phyloP scores from a whole-genome alignment of 345 rosid species.

The Eucalyptus brandiana region DNA sequence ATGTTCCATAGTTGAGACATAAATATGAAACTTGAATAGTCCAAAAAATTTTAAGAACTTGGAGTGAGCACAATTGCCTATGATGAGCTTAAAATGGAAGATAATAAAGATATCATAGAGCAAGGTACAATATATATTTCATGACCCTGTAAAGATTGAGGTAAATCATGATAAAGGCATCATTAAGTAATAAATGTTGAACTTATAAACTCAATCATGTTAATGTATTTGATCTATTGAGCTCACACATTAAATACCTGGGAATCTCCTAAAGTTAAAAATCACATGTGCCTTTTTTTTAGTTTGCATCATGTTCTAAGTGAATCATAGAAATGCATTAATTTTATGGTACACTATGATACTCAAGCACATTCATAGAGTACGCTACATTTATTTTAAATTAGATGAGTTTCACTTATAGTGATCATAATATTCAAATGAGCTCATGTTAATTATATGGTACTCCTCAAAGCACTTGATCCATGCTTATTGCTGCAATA shows the following conservation, averaged over 20 bases:
- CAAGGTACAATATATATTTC: not conserved
- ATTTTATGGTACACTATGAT: no score
- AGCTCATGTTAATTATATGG: no score
- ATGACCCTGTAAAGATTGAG: not conserved
- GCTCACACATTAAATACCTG: not conserved
- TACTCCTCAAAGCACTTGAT: no score
- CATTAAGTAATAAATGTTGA: not conserved
- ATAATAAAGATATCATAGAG: not conserved
- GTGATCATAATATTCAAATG: no score
- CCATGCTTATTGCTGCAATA: no score
- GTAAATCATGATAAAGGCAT: not conserved
- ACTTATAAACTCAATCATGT: not conserved
- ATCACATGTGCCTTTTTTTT: not conserved
- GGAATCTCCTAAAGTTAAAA: not conserved
- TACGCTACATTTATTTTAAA: no score
- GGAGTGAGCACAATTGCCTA: not conserved
- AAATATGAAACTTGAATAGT: not conserved
- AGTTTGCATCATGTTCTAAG: no score
- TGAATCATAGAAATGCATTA: no score
- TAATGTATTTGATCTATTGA: not conserved
- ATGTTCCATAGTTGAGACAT: not conserved
- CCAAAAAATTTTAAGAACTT: no score
- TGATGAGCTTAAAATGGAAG: not conserved
- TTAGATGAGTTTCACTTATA: no score
- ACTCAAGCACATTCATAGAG: no score